These are phyloP conservation scores for Apiospora arundinis DNA, from an alignment of 2,329 filamentous ascomycete genomes.

Conservation along the genomic window DNA sequence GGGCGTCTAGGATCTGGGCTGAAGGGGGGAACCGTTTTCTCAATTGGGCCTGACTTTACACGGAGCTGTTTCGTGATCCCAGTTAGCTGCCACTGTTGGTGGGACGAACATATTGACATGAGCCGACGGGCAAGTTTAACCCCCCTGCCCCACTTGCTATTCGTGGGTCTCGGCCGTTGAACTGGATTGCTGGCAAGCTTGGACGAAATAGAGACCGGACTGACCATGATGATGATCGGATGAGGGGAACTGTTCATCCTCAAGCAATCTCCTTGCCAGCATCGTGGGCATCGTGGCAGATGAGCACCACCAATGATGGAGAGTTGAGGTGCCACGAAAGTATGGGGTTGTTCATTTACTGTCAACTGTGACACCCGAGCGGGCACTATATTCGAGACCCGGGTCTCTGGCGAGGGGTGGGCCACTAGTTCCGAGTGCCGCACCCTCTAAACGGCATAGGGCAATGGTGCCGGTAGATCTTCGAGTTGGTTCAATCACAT, in stretches of 20 bases:
- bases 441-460: background rate
- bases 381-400: conserved; percentile 16
- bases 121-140: conserved; percentile 16
- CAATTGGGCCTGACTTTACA: conserved; percentile 8
- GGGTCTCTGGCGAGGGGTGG: conserved; percentile 4
- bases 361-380: background rate
- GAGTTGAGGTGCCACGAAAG: background rate
- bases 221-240: background rate
- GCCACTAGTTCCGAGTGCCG: conserved; percentile 1
- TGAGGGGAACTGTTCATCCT: background rate
- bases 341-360: background rate
- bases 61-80: conserved; percentile 17
- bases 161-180: background rate
- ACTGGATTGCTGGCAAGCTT: background rate
- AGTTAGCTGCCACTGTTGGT: conserved; percentile 15
- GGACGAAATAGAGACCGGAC: background rate
- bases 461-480: background rate
- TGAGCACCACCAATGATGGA: background rate
- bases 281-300: background rate
- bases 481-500: background rate
- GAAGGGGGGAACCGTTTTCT: background rate
- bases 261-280: background rate
- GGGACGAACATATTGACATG: conserved; percentile 16
- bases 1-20: background rate
- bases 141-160: background rate